Conservation (phyloP, 441 rosid genomes). For the Brassica hybrid region DNA sequence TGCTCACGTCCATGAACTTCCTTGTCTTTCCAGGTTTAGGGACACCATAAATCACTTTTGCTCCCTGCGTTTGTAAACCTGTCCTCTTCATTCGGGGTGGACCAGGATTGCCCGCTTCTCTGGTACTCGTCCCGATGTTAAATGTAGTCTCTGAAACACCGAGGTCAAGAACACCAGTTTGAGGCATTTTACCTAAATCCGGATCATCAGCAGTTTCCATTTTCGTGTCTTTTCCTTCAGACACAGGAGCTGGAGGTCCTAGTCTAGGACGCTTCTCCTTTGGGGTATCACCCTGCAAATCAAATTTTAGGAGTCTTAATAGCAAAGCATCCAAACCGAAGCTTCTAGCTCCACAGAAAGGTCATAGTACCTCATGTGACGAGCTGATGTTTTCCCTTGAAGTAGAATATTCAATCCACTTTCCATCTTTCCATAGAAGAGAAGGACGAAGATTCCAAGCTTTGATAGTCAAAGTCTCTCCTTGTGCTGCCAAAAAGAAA, state of each 20-base stretch:
- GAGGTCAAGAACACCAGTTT: slow-evolving; percentile 56
- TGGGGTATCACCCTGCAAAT: slow-evolving; percentile 85
- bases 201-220: slow-evolving; percentile 43
- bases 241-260: slow-evolving; percentile 50
- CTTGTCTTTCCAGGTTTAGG: slow-evolving; percentile 99
- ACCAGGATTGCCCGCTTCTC: slow-evolving; percentile 57
- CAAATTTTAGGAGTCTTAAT: slow-evolving; percentile 17
- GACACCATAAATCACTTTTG: slow-evolving; percentile 82
- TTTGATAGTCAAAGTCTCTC: slow-evolving; percentile 62
- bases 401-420: slow-evolving; percentile 84
- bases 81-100: slow-evolving; percentile 64
- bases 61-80: slow-evolving; percentile 86
- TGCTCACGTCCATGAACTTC: slow-evolving; percentile 99
- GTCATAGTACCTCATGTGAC: slow-evolving; percentile 55
- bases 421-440: slow-evolving; percentile 84
- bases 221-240: slow-evolving; percentile 60
- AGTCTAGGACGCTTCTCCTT: slow-evolving; percentile 77
- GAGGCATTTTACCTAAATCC: slow-evolving; percentile 56
- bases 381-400: slow-evolving; percentile 46
- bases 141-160: slow-evolving; percentile 63
- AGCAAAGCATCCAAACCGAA: slow-evolving; percentile 32
- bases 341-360: slow-evolving; percentile 11
- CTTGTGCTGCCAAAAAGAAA: slow-evolving; percentile 57
- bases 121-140: slow-evolving; percentile 70
- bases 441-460: slow-evolving; percentile 94